phyloP scores from a whole-genome alignment of 257 asterid species.

The Leonotis leonurus region DNA sequence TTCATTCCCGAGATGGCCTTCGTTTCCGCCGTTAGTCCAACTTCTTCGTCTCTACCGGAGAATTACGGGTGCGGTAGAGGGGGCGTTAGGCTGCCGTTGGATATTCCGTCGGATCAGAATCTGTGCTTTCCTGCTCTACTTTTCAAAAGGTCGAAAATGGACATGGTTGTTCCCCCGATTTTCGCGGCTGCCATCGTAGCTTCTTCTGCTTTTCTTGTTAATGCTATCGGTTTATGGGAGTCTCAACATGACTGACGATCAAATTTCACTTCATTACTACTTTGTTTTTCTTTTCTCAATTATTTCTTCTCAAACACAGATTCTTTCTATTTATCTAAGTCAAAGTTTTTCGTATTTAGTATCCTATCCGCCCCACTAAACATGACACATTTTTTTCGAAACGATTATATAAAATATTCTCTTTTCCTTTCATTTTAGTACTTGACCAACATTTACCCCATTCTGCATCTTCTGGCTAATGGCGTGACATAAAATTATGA shows the following conservation, averaged over 20 bases:
- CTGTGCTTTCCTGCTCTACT: conserved; percentile 52
- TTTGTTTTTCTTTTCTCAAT: too few relatives aligned
- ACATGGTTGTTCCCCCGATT: conserved; percentile 68
- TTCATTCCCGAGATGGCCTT: conserved; percentile 79
- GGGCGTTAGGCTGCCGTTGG: conserved; percentile 58
- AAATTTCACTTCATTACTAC: not conserved
- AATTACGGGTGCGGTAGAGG: conserved; percentile 31
- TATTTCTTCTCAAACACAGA: not conserved
- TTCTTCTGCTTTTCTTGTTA: conserved; percentile 56
- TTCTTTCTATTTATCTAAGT: too few relatives aligned
- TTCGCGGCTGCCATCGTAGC: conserved; percentile 70
- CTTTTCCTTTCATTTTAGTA: too few relatives aligned
- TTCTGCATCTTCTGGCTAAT: too few relatives aligned
- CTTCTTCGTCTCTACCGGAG: conserved; percentile 37
- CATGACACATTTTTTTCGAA: too few relatives aligned
- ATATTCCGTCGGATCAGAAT: conserved; percentile 51
- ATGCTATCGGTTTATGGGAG: conserved; percentile 73
- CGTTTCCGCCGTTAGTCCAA: conserved; percentile 50
- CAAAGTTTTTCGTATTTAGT: not conserved
- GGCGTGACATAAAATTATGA: too few relatives aligned
- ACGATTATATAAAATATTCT: too few relatives aligned
- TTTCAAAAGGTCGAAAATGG: conserved; percentile 49
- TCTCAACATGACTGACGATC: conserved; percentile 29
- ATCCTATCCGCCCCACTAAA: not conserved
- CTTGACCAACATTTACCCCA: too few relatives aligned